Conservation (phyloP, 2,329 filamentous ascomycete genomes). For the Paecilomyces formosus region DNA sequence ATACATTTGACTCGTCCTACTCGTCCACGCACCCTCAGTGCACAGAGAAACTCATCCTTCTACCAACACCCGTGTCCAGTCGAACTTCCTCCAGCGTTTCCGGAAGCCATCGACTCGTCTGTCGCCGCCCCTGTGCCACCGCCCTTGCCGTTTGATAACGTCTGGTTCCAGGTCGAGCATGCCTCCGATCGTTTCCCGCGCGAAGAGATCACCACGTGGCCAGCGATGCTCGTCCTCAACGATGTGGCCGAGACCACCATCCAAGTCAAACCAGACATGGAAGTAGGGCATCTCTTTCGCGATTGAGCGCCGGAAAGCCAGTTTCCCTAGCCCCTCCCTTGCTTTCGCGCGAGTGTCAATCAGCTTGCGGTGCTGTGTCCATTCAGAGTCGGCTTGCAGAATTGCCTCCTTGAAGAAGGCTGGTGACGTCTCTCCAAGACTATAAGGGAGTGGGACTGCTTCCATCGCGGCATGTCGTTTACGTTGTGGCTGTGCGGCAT, state of each 20-base stretch:
- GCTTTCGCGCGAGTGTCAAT: conserved; percentile 68
- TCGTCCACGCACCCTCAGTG: neutral
- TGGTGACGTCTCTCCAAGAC: conserved; percentile 81
- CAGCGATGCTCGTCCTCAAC: conserved; percentile 80
- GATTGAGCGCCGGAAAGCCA: conserved; percentile 73
- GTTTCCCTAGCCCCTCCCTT: conserved; percentile 60
- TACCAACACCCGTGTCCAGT: conserved; percentile 66
- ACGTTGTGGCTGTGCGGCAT: conserved; percentile 72
- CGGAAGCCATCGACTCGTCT: conserved; percentile 66
- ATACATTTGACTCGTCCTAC: neutral
- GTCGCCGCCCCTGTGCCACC: conserved; percentile 66
- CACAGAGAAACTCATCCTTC: conserved; percentile 30
- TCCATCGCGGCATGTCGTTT: conserved; percentile 79
- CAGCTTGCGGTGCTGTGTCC: conserved; percentile 90
- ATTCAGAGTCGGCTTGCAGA: conserved; percentile 79
- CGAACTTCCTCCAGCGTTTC: conserved; percentile 84
- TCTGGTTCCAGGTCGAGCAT: conserved; percentile 81
- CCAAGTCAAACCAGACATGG: conserved; percentile 89
- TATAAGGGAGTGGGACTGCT: conserved; percentile 81
- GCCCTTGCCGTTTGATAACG: conserved; percentile 80
- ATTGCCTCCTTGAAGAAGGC: conserved; percentile 96
- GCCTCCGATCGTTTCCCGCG: conserved; percentile 81
- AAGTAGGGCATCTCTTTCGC: conserved; percentile 98
- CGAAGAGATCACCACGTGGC: conserved; percentile 89
- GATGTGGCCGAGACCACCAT: conserved; percentile 86